Evolutionary conservation across 176 grass and related monocot species (phyloP).

Genomic region (Puya raimondii): DNA sequence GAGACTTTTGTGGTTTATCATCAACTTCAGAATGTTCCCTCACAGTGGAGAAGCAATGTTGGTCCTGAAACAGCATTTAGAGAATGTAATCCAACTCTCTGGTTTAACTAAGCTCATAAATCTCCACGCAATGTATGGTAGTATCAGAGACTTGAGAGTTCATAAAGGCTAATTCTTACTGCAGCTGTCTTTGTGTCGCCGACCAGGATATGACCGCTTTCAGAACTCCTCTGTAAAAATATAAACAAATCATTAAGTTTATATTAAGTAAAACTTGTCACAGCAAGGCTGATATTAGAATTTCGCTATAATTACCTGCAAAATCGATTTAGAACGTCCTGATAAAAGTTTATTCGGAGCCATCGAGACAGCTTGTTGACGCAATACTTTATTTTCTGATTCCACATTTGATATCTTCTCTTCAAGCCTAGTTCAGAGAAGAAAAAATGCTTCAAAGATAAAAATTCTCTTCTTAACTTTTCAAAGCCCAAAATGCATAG

Average conservation of each 20-base stretch:
- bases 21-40: slow-evolving; percentile 77
- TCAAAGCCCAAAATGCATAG: background rate
- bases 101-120: background rate
- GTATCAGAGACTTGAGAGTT: slow-evolving; percentile 1
- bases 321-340: slow-evolving; percentile 84
- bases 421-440: slow-evolving; percentile 66
- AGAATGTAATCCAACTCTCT: background rate
- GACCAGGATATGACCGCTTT: slow-evolving; percentile 46
- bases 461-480: slow-evolving; percentile 3
- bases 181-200: slow-evolving; percentile 40
- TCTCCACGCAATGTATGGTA: background rate
- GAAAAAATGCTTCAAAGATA: slow-evolving; percentile 3
- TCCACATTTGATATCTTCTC: slow-evolving; percentile 96
- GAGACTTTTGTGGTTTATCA: slow-evolving; percentile 88
- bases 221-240: slow-evolving; percentile 64
- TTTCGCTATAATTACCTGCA: slow-evolving; percentile 51
- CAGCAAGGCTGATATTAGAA: background rate
- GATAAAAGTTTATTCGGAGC: slow-evolving; percentile 86
- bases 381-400: slow-evolving; percentile 99
- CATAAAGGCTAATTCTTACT: slow-evolving; percentile 40
- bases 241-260: slow-evolving; percentile 21
- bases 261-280: background rate
- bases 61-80: slow-evolving; percentile 44
- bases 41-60: slow-evolving; percentile 39
- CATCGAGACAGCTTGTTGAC: slow-evolving; percentile 93